phyloP scores from a whole-genome alignment of 106 monocot species.

The Allium fistulosum region DNA sequence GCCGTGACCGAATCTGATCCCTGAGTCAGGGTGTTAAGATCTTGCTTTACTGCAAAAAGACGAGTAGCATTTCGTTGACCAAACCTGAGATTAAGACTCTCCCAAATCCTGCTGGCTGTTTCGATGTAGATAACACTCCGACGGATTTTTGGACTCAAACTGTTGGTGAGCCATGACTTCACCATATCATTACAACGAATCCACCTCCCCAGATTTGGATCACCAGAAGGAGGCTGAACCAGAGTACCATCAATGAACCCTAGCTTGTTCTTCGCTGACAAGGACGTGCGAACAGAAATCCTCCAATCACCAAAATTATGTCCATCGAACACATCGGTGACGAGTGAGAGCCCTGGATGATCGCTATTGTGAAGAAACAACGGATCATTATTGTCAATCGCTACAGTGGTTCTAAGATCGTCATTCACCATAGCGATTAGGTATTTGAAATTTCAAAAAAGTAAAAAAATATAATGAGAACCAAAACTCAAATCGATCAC shows the following conservation, averaged over 20 bases:
- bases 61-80: background rate
- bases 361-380: background rate
- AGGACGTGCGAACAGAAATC: background rate
- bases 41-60: background rate
- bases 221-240: background rate
- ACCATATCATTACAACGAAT: background rate
- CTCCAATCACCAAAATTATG: background rate
- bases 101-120: background rate
- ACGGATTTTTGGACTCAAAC: background rate
- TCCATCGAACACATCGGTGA: background rate
- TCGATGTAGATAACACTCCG: background rate
- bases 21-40: background rate
- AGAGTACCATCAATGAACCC: background rate
- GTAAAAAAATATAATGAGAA: too few species aligned
- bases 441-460: too few species aligned
- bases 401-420: too few species aligned
- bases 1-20: background rate
- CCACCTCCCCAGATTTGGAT: background rate
- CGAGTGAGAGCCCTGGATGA: background rate
- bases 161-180: constrained; percentile 1
- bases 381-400: background rate
- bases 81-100: background rate
- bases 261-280: background rate
- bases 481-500: too few species aligned
- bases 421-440: too few species aligned